These are phyloP conservation scores for Rhodotorula mucilaginosa DNA, from an alignment of 1,284 basidiomycete species.

Conservation along the genomic window DNA sequence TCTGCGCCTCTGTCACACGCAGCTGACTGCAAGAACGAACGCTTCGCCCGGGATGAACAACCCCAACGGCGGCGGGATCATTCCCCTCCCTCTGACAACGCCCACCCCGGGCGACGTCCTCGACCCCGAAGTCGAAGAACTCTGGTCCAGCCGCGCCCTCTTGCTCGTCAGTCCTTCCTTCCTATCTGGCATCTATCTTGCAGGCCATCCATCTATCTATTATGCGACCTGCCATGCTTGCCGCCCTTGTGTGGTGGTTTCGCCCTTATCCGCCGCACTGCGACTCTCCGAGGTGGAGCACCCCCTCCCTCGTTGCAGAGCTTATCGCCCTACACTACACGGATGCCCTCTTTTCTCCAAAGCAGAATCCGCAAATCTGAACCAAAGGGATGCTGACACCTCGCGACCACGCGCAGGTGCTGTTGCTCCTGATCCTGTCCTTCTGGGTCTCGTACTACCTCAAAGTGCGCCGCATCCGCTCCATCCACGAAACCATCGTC, in stretches of 20 bases:
- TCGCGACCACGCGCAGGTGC: constrained; percentile 56
- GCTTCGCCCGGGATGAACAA: not conserved
- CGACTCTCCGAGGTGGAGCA: no score
- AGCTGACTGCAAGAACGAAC: no score
- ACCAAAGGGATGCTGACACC: not conserved
- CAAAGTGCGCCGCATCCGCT: constrained; percentile 91
- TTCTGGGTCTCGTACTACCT: constrained; percentile 97
- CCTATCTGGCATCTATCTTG: no score
- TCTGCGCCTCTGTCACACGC: no score
- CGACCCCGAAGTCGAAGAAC: constrained; percentile 34
- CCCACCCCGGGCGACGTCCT: constrained; percentile 2
- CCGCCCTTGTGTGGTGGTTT: no score
- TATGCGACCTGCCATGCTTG: no score
- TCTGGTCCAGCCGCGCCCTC: constrained; percentile 29
- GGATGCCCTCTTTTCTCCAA: no score
- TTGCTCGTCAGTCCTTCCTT: constrained; percentile 17
- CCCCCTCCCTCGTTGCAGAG: no score
- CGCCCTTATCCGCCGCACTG: no score
- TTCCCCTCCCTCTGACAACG: not conserved
- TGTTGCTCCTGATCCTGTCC: constrained; percentile 86
- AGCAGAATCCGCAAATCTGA: not conserved
- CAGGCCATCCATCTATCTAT: no score
- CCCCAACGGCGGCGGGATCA: constrained; percentile 1
- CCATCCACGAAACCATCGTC: constrained; percentile 94
- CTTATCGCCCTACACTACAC: no score